A percentile compares a stretch with the other conserved stretches of the same genome.
Evolutionary conservation across 345 rosid species (phyloP).

Genomic region (Melastoma malabathricum): DNA sequence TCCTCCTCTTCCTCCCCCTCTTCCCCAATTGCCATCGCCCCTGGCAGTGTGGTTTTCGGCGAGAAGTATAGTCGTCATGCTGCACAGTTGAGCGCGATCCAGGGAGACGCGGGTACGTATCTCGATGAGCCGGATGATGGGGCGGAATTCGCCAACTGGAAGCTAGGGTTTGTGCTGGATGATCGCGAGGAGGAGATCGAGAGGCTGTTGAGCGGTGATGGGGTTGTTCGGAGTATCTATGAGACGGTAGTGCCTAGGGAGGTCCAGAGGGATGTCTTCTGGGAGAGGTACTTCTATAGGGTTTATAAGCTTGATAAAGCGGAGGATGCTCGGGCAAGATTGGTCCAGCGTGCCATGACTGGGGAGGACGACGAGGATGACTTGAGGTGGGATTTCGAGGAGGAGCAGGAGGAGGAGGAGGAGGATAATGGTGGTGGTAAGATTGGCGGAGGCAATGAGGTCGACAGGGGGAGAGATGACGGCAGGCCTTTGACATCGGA

Average conservation of each 20-base stretch:
- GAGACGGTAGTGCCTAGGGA: conserved; percentile 23
- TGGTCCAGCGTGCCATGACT: conserved; percentile 42
- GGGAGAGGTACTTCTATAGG: conserved; percentile 55
- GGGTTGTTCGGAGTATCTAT: conserved; percentile 25
- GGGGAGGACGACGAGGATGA: conserved; percentile 52
- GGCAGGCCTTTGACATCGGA: background rate
- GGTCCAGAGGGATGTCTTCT: conserved; percentile 37
- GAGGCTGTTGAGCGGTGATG: conserved; percentile 22
- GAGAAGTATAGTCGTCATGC: too few relatives aligned
- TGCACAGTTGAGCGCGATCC: conserved; percentile 25
- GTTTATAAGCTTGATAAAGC: conserved; percentile 40
- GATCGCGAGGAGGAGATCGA: conserved; percentile 31
- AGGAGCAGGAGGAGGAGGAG: conserved; percentile 32
- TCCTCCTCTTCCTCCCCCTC: too few relatives aligned
- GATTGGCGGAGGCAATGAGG: background rate
- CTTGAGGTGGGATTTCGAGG: conserved; percentile 75
- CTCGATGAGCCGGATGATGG: conserved; percentile 47
- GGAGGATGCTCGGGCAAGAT: conserved; percentile 55
- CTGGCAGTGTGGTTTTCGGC: too few relatives aligned
- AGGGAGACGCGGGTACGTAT: conserved; percentile 35
- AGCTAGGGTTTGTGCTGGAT: conserved; percentile 31
- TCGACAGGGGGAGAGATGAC: background rate
- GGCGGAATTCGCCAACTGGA: conserved; percentile 39
- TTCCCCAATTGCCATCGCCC: too few relatives aligned
- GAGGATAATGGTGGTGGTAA: conserved; percentile 1